A percentile compares a stretch with the other conserved stretches of the same genome.
Evolutionary conservation across 108 stramenopile genomes (phyloP).

Genomic region (Skeletonema menzelii): DNA sequence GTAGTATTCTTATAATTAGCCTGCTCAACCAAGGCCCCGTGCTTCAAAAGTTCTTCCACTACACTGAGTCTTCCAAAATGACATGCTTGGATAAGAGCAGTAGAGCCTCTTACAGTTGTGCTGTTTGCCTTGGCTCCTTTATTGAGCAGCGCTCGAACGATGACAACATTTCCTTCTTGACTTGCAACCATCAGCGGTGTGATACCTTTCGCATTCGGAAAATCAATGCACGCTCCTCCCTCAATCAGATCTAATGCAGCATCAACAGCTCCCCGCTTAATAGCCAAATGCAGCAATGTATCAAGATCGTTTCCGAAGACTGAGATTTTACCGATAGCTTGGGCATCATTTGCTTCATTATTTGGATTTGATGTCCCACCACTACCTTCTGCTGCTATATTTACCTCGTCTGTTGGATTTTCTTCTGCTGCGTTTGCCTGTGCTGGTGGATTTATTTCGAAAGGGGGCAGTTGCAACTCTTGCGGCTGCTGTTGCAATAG

Average conservation of each 20-base stretch:
- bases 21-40: constrained; percentile 61
- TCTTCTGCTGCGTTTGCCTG: background rate
- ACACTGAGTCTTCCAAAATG: constrained; percentile 77
- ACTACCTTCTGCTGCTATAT: background rate
- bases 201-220: constrained; percentile 53
- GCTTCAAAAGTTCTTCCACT: constrained; percentile 60
- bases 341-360: background rate
- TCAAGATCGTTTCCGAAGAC: constrained; percentile 48
- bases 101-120: constrained; percentile 62
- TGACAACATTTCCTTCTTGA: constrained; percentile 64
- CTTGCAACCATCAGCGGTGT: constrained; percentile 85
- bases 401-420: background rate
- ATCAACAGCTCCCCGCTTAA: constrained; percentile 34
- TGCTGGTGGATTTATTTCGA: background rate
- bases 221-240: constrained; percentile 40
- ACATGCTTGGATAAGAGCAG: constrained; percentile 82
- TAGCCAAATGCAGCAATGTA: constrained; percentile 52
- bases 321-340: background rate
- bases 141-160: constrained; percentile 62
- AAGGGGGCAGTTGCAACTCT: background rate
- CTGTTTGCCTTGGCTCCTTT: constrained; percentile 43
- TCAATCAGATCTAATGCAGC: constrained; percentile 49
- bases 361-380: background rate
- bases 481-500: background rate
- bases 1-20: constrained; percentile 85